Evolutionary conservation across 176 grass and related monocot species (phyloP).

Genomic region (Ensete glaucum): DNA sequence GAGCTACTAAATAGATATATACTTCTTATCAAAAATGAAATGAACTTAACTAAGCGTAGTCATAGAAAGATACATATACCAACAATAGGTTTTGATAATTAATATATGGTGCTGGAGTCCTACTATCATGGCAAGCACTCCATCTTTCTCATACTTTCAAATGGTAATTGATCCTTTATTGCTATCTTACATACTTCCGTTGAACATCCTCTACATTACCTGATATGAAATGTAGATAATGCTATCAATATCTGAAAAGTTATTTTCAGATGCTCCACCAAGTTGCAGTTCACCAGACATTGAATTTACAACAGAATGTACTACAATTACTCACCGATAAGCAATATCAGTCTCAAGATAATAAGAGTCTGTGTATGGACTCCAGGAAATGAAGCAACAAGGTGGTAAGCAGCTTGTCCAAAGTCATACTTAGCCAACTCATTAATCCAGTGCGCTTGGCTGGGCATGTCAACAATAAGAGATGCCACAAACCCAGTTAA

Average conservation of each 20-base stretch:
- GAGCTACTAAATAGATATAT: background rate
- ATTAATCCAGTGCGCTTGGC: slow-evolving; percentile 69
- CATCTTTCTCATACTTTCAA: slow-evolving; percentile 58
- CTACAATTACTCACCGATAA: slow-evolving; percentile 11
- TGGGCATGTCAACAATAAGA: slow-evolving; percentile 55
- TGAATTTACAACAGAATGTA: background rate
- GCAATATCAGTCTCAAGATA: background rate
- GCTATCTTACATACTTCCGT: background rate
- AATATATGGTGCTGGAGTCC: slow-evolving; percentile 36
- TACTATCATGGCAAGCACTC: slow-evolving; percentile 51
- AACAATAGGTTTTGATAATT: slow-evolving; percentile 56
- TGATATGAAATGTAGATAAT: background rate
- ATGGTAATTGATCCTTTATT: slow-evolving; percentile 48
- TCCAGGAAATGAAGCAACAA: slow-evolving; percentile 69
- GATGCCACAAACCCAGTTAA: slow-evolving; percentile 58
- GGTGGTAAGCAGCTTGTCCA: slow-evolving; percentile 46
- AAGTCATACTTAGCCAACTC: slow-evolving; percentile 75
- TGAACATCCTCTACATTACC: too few species aligned
- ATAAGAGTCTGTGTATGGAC: slow-evolving; percentile 24
- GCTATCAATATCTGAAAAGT: background rate
- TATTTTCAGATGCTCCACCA: background rate
- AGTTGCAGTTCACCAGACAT: background rate
- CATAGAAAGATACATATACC: slow-evolving; percentile 40
- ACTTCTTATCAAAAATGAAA: background rate
- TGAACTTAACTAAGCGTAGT: background rate